Conservation (phyloP, 2,329 filamentous ascomycete species). For the Cladosporium sp. region DNA sequence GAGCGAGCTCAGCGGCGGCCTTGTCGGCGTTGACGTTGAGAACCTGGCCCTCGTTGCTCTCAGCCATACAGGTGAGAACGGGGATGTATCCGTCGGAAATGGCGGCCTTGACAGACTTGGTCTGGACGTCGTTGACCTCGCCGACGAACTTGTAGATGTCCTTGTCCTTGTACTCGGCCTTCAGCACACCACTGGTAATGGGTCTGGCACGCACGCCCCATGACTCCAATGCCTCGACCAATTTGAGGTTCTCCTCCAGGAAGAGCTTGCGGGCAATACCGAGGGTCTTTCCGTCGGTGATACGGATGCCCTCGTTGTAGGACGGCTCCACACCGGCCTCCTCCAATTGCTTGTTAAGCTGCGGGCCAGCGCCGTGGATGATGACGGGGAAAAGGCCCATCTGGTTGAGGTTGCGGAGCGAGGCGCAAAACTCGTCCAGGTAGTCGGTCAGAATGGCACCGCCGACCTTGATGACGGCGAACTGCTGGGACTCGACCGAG, state of each 20-base stretch:
- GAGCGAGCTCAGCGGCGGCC: constrained; percentile 86
- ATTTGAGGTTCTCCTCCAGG: constrained; percentile 88
- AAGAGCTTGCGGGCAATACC: constrained; percentile 88
- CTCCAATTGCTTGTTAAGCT: constrained; percentile 87
- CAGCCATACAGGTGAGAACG: constrained; percentile 92
- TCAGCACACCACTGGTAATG: constrained; percentile 84
- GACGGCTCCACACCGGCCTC: constrained; percentile 89
- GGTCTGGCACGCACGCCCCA: constrained; percentile 85
- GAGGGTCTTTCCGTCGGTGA: constrained; percentile 93
- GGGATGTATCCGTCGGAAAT: constrained; percentile 89
- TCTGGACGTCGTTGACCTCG: constrained; percentile 91
- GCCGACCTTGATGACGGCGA: constrained; percentile 97
- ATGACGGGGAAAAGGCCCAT: constrained; percentile 93
- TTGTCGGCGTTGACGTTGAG: constrained; percentile 98
- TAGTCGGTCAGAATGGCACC: constrained; percentile 94
- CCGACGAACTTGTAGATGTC: constrained; percentile 94
- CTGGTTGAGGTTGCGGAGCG: constrained; percentile 86
- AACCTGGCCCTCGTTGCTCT: constrained; percentile 84
- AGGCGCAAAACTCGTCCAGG: constrained; percentile 83
- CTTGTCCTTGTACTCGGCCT: constrained; percentile 91
- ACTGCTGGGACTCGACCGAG: constrained; percentile 92
- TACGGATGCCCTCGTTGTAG: constrained; percentile 92
- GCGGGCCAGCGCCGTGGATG: constrained; percentile 89
- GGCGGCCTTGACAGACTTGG: constrained; percentile 80
- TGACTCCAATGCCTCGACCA: constrained; percentile 83